Conservation (phyloP, 176 grass and related monocot species). For the Oryza officinalis region DNA sequence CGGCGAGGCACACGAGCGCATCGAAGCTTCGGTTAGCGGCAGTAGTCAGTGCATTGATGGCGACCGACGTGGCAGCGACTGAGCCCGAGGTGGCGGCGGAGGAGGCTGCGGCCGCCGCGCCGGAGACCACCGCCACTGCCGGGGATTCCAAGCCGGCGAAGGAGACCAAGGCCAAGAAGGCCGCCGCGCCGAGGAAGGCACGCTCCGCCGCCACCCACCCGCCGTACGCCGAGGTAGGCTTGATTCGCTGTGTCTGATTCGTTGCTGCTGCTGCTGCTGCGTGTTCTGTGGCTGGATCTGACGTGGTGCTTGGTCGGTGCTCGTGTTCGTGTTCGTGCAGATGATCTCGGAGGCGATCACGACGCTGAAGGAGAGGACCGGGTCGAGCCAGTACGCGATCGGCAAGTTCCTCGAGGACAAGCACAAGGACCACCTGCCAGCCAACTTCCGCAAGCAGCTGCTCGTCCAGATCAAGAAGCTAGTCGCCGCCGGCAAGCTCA, state of each 20-base stretch:
- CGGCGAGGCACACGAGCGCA: background rate
- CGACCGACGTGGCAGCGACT: constrained; percentile 43
- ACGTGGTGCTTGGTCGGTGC: background rate
- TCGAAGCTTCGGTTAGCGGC: too few species aligned
- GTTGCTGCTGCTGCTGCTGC: too few species aligned
- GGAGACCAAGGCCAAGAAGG: constrained; percentile 75
- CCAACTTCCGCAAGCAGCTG: constrained; percentile 66
- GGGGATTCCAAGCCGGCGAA: constrained; percentile 57
- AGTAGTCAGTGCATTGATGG: constrained; percentile 43
- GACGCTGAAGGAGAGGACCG: constrained; percentile 64
- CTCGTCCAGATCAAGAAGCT: constrained; percentile 64
- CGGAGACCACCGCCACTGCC: background rate
- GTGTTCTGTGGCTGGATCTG: constrained; percentile 13
- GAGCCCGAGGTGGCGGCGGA: constrained; percentile 5
- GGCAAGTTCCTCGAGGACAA: constrained; percentile 76
- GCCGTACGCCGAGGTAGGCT: constrained; percentile 69
- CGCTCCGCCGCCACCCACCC: constrained; percentile 45
- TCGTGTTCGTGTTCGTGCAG: constrained; percentile 20
- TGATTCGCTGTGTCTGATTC: background rate
- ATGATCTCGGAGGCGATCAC: constrained; percentile 75
- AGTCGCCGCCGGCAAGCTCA: constrained; percentile 61
- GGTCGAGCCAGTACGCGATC: constrained; percentile 69
- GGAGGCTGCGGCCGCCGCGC: constrained; percentile 4
- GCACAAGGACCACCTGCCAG: constrained; percentile 49
- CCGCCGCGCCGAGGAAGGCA: constrained; percentile 52